phyloP scores from a whole-genome alignment of 805 yeast genomes.

The Debaryomyces castellii region DNA sequence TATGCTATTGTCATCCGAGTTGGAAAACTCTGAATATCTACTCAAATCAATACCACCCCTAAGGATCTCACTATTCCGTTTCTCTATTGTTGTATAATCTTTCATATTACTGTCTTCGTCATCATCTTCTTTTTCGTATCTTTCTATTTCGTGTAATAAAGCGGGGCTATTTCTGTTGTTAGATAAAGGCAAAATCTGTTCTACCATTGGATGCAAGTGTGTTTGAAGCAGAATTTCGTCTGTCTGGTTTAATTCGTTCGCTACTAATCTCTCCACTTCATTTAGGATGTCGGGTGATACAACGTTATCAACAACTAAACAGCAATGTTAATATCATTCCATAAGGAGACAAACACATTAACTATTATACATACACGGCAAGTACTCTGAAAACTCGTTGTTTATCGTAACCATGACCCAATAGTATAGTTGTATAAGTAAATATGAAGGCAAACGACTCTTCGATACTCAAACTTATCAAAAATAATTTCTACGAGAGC shows the following conservation, averaged over 20 bases:
- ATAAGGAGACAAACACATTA: background rate
- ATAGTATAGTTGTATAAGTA: background rate
- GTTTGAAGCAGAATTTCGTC: constrained; percentile 2
- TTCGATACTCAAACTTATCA: background rate
- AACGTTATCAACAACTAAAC: constrained; percentile 31
- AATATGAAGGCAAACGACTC: background rate
- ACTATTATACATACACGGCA: constrained; percentile 34
- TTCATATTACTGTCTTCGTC: constrained; percentile 13
- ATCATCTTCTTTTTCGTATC: constrained; percentile 27
- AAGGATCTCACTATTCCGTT: constrained; percentile 9
- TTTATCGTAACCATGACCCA: constrained; percentile 11
- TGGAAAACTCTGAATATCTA: constrained; percentile 26
- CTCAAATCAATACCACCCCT: constrained; percentile 32
- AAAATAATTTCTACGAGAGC: background rate
- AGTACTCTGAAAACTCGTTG: constrained; percentile 36
- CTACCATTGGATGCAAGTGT: constrained; percentile 21
- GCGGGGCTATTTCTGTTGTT: constrained; percentile 1
- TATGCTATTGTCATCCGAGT: constrained; percentile 12
- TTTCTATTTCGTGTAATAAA: constrained; percentile 16
- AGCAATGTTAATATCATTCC: background rate
- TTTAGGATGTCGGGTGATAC: constrained; percentile 35
- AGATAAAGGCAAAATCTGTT: constrained; percentile 17
- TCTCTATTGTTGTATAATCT: constrained; percentile 11
- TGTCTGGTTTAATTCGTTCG: constrained; percentile 17
- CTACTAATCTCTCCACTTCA: constrained; percentile 34